Evolutionary conservation across 2,329 filamentous ascomycete species (phyloP).

Genomic region (Cladophialophora chaetospira): DNA sequence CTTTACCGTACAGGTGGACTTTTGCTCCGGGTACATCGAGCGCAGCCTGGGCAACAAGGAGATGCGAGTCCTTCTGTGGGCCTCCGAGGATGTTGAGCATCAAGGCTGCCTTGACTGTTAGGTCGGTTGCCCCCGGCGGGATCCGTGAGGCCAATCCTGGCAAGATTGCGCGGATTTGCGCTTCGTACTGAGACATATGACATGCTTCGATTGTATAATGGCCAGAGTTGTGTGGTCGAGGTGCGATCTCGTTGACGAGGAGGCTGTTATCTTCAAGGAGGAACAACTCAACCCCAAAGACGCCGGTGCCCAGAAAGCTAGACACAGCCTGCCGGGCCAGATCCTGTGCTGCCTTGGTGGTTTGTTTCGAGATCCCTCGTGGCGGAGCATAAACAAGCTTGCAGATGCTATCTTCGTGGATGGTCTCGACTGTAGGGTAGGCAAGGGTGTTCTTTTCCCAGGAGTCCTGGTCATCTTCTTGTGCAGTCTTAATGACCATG

Average conservation of each 20-base stretch:
- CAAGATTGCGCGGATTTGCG: slow-evolving; percentile 83
- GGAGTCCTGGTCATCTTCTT: slow-evolving; percentile 54
- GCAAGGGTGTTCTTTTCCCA: slow-evolving; percentile 54
- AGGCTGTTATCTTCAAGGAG: slow-evolving; percentile 71
- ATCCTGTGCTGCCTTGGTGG: slow-evolving; percentile 68
- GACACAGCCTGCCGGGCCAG: slow-evolving; percentile 78
- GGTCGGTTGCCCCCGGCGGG: slow-evolving; percentile 49
- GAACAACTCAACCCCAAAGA: slow-evolving; percentile 98
- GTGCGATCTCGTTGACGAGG: slow-evolving; percentile 84
- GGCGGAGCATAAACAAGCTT: slow-evolving; percentile 88
- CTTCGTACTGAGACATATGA: slow-evolving; percentile 85
- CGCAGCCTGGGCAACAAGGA: slow-evolving; percentile 58
- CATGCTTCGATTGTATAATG: slow-evolving; percentile 95
- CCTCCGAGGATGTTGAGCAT: slow-evolving; percentile 61
- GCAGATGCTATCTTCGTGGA: slow-evolving; percentile 95
- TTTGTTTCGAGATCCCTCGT: slow-evolving; percentile 63
- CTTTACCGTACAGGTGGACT: slow-evolving; percentile 91
- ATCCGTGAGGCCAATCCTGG: slow-evolving; percentile 59
- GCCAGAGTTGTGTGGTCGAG: slow-evolving; percentile 84
- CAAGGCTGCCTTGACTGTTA: slow-evolving; percentile 50
- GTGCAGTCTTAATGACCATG: slow-evolving; percentile 89
- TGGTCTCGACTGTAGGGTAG: slow-evolving; percentile 89
- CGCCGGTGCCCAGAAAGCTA: slow-evolving; percentile 81
- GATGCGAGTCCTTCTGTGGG: slow-evolving; percentile 64
- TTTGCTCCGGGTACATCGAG: slow-evolving; percentile 60